A percentile compares a stretch with the other conserved stretches of the same genome.
phyloP scores from a whole-genome alignment of 1,139 yeast genomes.

The Kodamaea sp. region DNA sequence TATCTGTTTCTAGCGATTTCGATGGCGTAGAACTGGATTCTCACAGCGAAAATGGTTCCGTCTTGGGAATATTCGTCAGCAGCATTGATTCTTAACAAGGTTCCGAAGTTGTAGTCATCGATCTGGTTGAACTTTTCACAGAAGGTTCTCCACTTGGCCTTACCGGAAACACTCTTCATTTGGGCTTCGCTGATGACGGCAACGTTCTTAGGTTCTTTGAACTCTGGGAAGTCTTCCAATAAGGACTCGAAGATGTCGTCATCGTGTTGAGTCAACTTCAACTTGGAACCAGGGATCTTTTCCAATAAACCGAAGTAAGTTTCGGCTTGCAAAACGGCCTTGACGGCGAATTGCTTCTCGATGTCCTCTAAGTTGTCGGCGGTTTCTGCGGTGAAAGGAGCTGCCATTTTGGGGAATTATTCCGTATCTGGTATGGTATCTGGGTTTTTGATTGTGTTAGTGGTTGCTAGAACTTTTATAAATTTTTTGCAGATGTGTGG shows the following conservation, averaged over 20 bases:
- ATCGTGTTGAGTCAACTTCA: constrained; percentile 78
- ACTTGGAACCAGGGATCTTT: constrained; percentile 73
- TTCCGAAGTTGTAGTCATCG: constrained; percentile 95
- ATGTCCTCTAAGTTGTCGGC: constrained; percentile 68
- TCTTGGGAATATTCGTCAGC: constrained; percentile 78
- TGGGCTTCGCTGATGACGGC: constrained; percentile 69
- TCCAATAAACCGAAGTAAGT: constrained; percentile 85
- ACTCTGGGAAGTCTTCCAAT: constrained; percentile 82
- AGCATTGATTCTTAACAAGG: constrained; percentile 74
- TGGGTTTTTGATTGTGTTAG: too few species aligned
- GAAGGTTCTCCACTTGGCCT: constrained; percentile 88
- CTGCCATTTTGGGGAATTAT: constrained; percentile 10
- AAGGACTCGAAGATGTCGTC: constrained; percentile 77
- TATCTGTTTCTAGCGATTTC: constrained; percentile 92
- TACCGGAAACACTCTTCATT: constrained; percentile 78
- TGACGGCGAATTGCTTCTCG: constrained; percentile 96
- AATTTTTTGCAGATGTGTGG: not conserved
- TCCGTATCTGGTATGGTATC: too few species aligned
- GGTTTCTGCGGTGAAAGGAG: constrained; percentile 50
- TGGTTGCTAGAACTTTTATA: not conserved
- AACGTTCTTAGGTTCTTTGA: constrained; percentile 55
- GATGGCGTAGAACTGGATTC: constrained; percentile 92
- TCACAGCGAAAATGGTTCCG: constrained; percentile 84
- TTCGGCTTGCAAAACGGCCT: constrained; percentile 94
- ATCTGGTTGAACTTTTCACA: constrained; percentile 80